Evolutionary conservation across 257 asterid species (phyloP).

Genomic region (Solanum paucissectum): DNA sequence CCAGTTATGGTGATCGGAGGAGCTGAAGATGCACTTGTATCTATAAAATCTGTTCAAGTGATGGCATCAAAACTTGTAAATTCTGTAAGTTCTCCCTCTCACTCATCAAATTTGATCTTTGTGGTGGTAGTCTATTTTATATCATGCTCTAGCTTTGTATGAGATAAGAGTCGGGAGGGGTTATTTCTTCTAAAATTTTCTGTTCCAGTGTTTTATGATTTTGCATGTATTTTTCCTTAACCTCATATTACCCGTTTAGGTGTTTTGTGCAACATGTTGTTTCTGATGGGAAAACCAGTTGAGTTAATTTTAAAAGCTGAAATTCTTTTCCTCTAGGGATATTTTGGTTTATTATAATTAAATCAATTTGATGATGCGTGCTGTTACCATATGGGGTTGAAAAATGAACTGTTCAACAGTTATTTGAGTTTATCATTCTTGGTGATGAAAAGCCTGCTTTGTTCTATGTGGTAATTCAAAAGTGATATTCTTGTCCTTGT

Average conservation of each 20-base stretch:
- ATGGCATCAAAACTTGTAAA: conserved; percentile 76
- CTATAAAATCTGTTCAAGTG: conserved; percentile 60
- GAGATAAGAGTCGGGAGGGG: background rate
- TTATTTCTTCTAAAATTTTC: background rate
- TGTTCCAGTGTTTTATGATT: background rate
- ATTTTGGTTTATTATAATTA: background rate
- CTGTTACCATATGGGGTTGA: background rate
- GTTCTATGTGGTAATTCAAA: background rate
- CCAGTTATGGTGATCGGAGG: conserved; percentile 82
- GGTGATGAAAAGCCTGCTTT: background rate
- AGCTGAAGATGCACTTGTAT: conserved; percentile 82
- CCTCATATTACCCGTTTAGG: background rate
- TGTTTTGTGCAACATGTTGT: background rate
- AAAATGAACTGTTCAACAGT: background rate
- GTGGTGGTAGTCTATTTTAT: background rate
- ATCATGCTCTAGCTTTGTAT: background rate
- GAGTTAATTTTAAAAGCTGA: background rate
- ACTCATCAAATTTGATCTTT: background rate
- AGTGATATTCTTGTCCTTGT: background rate
- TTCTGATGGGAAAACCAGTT: background rate
- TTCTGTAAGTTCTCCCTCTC: conserved; percentile 50
- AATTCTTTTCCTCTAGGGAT: background rate
- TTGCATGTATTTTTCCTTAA: background rate
- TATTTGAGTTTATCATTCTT: background rate
- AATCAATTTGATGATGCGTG: background rate